These are phyloP conservation scores for Athelia sp. DNA, from an alignment of 1,284 basidiomycete species.

Conservation along the genomic window DNA sequence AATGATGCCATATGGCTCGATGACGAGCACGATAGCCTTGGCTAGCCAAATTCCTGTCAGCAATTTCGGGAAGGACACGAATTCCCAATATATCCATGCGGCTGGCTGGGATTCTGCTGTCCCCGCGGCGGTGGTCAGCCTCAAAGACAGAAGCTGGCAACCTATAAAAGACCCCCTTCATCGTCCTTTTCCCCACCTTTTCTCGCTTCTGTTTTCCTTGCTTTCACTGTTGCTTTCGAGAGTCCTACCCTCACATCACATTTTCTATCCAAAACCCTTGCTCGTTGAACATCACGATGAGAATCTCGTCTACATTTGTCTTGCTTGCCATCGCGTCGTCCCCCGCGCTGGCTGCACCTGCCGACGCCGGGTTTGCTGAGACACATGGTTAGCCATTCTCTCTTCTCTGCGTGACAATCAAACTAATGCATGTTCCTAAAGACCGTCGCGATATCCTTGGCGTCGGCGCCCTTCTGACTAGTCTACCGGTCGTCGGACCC, in stretches of 20 bases:
- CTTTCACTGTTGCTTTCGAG: slow-evolving; percentile 3
- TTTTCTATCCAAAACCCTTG: slow-evolving; percentile 7
- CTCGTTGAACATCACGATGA: slow-evolving; percentile 26
- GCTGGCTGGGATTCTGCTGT: slow-evolving; percentile 1
- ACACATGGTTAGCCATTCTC: no score
- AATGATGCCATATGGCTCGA: no score
- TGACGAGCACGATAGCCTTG: no score
- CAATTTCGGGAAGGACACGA: background rate
- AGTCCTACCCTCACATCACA: slow-evolving; percentile 7
- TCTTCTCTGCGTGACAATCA: no score
- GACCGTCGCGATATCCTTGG: background rate
- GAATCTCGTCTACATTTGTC: slow-evolving; percentile 7
- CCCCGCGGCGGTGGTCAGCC: background rate
- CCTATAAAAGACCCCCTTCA: no score
- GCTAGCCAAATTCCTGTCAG: no score
- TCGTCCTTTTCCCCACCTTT: slow-evolving; percentile 5
- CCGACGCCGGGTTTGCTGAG: no score
- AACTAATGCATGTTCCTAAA: no score
- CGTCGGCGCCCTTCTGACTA: background rate
- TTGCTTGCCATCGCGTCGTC: no score
- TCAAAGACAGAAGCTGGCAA: no score
- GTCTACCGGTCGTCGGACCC: slow-evolving; percentile 4
- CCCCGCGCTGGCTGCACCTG: no score
- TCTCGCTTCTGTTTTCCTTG: slow-evolving; percentile 2
- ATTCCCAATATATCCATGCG: slow-evolving; percentile 1